Base-by-base conservation (phyloP, 2,329 filamentous ascomycete genomes). In the Fusarium napiforme region DNA sequence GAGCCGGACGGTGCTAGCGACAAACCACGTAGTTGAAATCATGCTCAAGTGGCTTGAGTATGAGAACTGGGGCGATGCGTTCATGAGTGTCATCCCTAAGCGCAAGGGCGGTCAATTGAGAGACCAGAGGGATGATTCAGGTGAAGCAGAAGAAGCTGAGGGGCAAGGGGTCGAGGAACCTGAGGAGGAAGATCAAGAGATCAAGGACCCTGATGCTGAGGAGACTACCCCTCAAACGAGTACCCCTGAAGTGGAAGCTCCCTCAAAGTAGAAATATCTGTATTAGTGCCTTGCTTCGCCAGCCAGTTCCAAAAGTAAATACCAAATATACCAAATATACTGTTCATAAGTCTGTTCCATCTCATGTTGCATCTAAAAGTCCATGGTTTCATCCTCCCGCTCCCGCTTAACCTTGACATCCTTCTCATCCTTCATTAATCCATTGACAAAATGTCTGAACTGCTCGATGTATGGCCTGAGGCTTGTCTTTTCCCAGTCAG, bases 401-500 rank as follows among this genome's bases (percentile, higher is more conserved):
- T 90, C 88, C 67, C 88, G 79, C 84, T 90, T 90, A 9, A 89
- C 82, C 73, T 81, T 85, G 9, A 82, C 79, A 63, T 86, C 90
- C 71, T 86, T 86, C 80, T 92, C 91, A 67, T 97, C 96, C 81
- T 92, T 95, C 81, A 98, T 87, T 62, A 99, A 82, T 1, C 85
- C 88, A 15, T 90, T 88, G 12, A 98, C 94, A 82, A 98, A 97
- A 2, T 87, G 88, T 75, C 93, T 89, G 83, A 99, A 98, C 75
- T 92, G 92, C 65, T 98, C 95, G 40, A 98, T 91, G 80, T 97
- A 98, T 14, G 95, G 94, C 84, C 93, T 97, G 79, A 99, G 83
- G 74, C 94, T 94, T 30, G 96, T 99, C 89, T 98, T 99, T 84
- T 99, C 96, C 91, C 96, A 98, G 80, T 99, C 96, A 75, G 92